Percentiles rank a stretch among this genome's conserved stretches.
phyloP scores from a whole-genome alignment of 2,329 filamentous ascomycete species.

The Ophioceras dolichostomum region DNA sequence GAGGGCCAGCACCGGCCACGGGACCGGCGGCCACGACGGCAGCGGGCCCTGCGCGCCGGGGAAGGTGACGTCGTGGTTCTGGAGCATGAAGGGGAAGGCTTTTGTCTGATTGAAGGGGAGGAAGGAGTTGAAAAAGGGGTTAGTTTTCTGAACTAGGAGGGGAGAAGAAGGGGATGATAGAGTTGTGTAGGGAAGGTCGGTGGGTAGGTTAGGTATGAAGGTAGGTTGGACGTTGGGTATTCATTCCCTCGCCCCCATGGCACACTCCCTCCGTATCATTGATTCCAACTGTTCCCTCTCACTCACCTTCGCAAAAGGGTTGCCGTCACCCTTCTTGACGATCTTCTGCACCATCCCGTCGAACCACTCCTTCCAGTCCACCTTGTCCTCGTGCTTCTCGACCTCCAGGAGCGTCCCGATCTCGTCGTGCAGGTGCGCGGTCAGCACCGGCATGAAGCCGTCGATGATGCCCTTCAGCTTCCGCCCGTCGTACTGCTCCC shows the following conservation, averaged over 20 bases:
- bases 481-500: slow-evolving; percentile 17
- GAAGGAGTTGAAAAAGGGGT: no score
- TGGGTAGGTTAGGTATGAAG: no score
- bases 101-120: slow-evolving; percentile 1
- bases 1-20: slow-evolving; percentile 14
- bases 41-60: slow-evolving; percentile 9
- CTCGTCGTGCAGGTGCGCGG: slow-evolving; percentile 24
- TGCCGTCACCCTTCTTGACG: slow-evolving; percentile 7
- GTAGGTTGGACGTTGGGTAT: no score
- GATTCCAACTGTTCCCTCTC: no score
- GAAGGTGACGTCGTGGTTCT: slow-evolving; percentile 14
- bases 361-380: slow-evolving; percentile 19
- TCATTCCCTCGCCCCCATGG: no score
- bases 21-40: slow-evolving; percentile 14
- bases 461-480: slow-evolving; percentile 19
- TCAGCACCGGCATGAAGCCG: slow-evolving; percentile 20
- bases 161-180: not conserved
- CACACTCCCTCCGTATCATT: no score
- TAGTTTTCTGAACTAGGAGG: no score
- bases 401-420: slow-evolving; percentile 22
- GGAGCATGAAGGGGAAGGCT: slow-evolving; percentile 9
- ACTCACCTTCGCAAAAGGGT: slow-evolving; percentile 10
- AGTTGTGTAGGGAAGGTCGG: not conserved
- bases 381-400: slow-evolving; percentile 18
- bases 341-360: slow-evolving; percentile 8